Conservation (phyloP, 208 protist genomes). For the Leishmania gerbilli region DNA sequence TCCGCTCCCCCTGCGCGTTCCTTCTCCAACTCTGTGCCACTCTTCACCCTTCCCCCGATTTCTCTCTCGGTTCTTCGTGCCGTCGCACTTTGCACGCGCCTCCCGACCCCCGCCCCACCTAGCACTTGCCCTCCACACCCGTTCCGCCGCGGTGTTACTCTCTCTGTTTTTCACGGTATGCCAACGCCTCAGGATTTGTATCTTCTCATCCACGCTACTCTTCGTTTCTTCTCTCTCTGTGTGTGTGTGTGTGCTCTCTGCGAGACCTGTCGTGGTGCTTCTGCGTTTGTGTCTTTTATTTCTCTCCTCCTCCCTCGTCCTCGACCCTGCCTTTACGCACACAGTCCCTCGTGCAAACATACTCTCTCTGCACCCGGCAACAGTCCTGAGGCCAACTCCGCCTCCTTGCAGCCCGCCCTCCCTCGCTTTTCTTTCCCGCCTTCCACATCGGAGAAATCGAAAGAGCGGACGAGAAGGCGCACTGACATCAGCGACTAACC, state of each 20-base stretch:
- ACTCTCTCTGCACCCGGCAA: neutral
- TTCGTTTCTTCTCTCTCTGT: neutral
- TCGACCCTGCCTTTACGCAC: neutral
- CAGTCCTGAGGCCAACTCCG: neutral
- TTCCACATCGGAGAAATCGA: neutral
- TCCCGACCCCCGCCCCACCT: neutral
- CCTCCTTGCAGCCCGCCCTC: neutral
- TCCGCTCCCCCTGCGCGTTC: neutral
- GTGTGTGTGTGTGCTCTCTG: neutral
- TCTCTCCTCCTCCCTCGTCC: neutral
- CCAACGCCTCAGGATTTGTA: neutral
- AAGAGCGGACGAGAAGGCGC: neutral
- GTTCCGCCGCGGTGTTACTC: conserved; percentile 6
- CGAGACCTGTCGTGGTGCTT: neutral
- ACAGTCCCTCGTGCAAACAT: neutral
- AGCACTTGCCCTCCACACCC: neutral
- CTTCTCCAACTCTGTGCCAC: neutral
- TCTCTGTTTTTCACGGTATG: neutral
- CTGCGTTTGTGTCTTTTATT: neutral
- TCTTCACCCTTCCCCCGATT: neutral
- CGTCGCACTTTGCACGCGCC: conserved; percentile 1
- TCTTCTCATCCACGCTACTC: neutral
- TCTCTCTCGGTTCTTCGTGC: conserved; percentile 7
- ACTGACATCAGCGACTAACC: no score
- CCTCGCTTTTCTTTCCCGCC: neutral